Base-by-base conservation (phyloP, 129 eudicot genomes). In the Chrysanthemum seticuspe region DNA sequence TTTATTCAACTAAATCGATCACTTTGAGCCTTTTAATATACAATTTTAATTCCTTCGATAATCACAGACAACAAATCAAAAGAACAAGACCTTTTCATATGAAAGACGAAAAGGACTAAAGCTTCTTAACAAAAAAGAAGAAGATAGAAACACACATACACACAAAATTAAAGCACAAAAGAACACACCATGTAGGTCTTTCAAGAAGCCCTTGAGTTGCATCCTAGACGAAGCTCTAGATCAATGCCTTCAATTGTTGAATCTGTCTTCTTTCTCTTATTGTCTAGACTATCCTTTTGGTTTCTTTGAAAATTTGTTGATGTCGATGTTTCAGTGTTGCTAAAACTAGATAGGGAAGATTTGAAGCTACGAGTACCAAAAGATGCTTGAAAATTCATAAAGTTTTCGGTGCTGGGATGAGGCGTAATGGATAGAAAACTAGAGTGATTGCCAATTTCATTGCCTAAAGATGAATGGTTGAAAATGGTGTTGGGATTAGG, bases 191-290 rank as follows among this genome's bases (percentile, higher is more conserved):
- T 13, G 19, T 69, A 55, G 67, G 50, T 67, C 25, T 57, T 75
- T 67, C 54, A 78, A 64, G 82, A 78, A 78, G 73, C 61, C 45
- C 59, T 69, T 70, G 80, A 75, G 76, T 72, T 80, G 57, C 80
- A 58, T 47, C 84, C 84, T 23, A 75, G 84, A 65, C 80, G 84
- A 80, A 80, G 84, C 80, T 80, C 84, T 25, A 80, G 73, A 80
- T 80, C 84, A 49, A 80, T 40, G 3, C 65, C 79, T 16, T 74
- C 83, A 67, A 74, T 62, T 1, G 47, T 50, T 25, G 68, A 67
- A 74, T 79, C 81, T 0, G 14, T 48, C 45, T 61, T 69, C 60
- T 23, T 51, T 50, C 47, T 31, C 75, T 60, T 68, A 18, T 60
- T 59, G n/a, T 34, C 74, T 7, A 11, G 23, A 14, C 73, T 73